Evolutionary conservation across 352 stramenopile species (phyloP).

Genomic region (Phytophthora pinifolia): DNA sequence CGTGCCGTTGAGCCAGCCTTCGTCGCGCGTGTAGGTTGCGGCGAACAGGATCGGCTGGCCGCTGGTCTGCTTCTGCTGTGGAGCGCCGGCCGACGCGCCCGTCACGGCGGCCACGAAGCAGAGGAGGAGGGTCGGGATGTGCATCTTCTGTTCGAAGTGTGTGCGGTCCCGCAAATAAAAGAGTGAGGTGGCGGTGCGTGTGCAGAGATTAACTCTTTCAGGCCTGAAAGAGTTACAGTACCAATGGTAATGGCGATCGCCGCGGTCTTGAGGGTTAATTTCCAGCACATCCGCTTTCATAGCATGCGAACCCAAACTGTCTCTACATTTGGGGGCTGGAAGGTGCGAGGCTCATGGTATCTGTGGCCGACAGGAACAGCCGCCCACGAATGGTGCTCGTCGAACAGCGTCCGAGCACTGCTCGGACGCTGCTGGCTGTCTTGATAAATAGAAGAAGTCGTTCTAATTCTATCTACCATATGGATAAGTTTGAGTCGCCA

Average conservation of each 20-base stretch:
- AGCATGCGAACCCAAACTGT: slow-evolving; percentile 21
- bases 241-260: too few relatives aligned
- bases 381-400: background rate
- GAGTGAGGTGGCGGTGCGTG: slow-evolving; percentile 7
- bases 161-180: slow-evolving; percentile 10
- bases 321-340: slow-evolving; percentile 21
- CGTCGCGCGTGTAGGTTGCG: slow-evolving; percentile 62
- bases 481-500: too few relatives aligned
- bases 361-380: slow-evolving; percentile 18
- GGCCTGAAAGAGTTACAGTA: too few relatives aligned
- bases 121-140: slow-evolving; percentile 22
- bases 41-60: slow-evolving; percentile 46
- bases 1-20: slow-evolving; percentile 68
- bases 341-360: slow-evolving; percentile 10
- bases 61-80: slow-evolving; percentile 14
- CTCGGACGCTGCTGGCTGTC: background rate
- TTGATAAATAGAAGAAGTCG: too few relatives aligned
- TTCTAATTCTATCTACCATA: too few relatives aligned
- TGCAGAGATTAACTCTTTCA: too few relatives aligned
- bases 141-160: slow-evolving; percentile 19
- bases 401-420: too few relatives aligned
- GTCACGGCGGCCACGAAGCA: slow-evolving; percentile 21
- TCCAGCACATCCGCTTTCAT: slow-evolving; percentile 16
- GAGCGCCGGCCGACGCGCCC: slow-evolving; percentile 16
- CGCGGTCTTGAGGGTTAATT: background rate